Percentiles rank a stretch among this genome's conserved stretches.
Evolutionary conservation across 1,139 yeast genomes (phyloP).

Genomic region (Hyphopichia wangnamkhiaoensis): DNA sequence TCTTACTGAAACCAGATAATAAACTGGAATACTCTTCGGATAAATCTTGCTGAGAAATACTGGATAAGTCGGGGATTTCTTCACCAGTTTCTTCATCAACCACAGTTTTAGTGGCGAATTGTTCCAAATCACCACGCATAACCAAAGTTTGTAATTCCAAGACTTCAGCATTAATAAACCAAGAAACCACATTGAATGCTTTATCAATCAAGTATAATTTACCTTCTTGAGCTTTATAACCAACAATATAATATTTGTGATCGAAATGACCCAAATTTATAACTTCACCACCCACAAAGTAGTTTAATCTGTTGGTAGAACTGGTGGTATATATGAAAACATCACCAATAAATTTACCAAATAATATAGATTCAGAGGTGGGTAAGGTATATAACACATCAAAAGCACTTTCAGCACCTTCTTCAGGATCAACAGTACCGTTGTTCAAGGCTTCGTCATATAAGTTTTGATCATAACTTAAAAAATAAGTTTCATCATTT

Average conservation of each 20-base stretch:
- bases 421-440: conserved; percentile 69
- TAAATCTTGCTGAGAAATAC: conserved; percentile 64
- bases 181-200: conserved; percentile 79
- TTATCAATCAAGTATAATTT: conserved; percentile 89
- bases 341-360: conserved; percentile 97
- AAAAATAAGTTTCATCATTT: conserved; percentile 72
- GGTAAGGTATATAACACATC: conserved; percentile 81
- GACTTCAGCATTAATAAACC: conserved; percentile 79
- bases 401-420: conserved; percentile 84
- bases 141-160: conserved; percentile 95
- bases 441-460: conserved; percentile 64
- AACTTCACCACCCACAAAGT: conserved; percentile 91
- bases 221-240: conserved; percentile 87
- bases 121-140: conserved; percentile 83
- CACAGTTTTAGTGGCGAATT: conserved; percentile 34
- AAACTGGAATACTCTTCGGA: conserved; percentile 53
- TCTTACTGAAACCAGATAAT: conserved; percentile 54
- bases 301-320: conserved; percentile 82
- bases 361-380: conserved; percentile 68
- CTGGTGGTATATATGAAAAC: conserved; percentile 88
- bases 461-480: conserved; percentile 67
- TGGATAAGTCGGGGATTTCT: conserved; percentile 44
- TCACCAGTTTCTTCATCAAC: conserved; percentile 44
- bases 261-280: conserved; percentile 94
- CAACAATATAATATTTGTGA: conserved; percentile 81